These are phyloP conservation scores for Phytopythium vexans DNA, from an alignment of 352 stramenopile genomes.

Conservation along the genomic window DNA sequence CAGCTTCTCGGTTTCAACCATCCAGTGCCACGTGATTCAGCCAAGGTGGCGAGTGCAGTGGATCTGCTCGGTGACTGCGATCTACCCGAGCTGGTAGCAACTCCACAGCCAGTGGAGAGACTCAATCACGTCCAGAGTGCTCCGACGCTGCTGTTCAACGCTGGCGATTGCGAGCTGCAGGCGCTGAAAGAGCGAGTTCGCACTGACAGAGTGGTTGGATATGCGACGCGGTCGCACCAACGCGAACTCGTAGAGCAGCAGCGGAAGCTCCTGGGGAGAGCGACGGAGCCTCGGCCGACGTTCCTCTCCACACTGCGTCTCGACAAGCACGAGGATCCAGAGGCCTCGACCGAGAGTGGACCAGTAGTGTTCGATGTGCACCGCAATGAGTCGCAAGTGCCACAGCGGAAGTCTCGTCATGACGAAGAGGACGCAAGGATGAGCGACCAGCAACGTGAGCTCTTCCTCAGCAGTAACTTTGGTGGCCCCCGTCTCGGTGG, in stretches of 20 bases:
- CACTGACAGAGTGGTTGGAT: constrained; percentile 9
- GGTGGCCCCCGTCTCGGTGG: constrained; percentile 30
- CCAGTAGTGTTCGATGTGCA: no score
- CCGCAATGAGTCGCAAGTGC: no score
- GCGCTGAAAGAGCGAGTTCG: constrained; percentile 10
- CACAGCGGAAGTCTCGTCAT: no score
- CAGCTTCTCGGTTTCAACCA: not conserved
- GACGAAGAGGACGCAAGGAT: not conserved
- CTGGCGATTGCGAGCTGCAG: constrained; percentile 3
- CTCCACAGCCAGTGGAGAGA: no score
- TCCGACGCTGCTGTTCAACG: not conserved
- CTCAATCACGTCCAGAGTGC: not conserved
- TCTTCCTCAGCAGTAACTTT: constrained; percentile 14
- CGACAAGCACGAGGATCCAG: constrained; percentile 4
- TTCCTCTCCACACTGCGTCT: constrained; percentile 29
- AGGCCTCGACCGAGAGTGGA: no score
- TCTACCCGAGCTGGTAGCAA: not conserved
- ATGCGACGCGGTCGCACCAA: constrained; percentile 11
- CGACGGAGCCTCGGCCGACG: constrained; percentile 14
- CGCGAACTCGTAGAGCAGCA: constrained; percentile 17
- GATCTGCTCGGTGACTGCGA: constrained; percentile 1
- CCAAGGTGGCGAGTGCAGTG: no score
- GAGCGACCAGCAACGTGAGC: constrained; percentile 12
- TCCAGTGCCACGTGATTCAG: no score
- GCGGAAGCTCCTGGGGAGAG: constrained; percentile 10